Evolutionary conservation across 805 yeast species (phyloP).

Genomic region (Ogataea polymorpha): DNA sequence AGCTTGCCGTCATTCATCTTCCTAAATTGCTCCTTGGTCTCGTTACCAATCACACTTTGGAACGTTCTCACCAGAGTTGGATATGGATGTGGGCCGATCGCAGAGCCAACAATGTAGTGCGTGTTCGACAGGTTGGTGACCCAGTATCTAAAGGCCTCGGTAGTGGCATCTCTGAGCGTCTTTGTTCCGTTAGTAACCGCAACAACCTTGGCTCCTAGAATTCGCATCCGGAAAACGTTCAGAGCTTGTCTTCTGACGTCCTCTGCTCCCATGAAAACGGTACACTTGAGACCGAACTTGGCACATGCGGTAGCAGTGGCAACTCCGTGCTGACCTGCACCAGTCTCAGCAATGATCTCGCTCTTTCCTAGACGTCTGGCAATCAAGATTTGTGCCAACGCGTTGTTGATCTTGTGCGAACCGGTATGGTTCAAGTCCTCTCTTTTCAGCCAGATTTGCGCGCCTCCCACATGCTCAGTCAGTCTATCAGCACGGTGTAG

Average conservation of each 20-base stretch:
- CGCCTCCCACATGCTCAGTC: conserved; percentile 89
- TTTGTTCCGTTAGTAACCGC: conserved; percentile 93
- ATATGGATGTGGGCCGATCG: conserved; percentile 99
- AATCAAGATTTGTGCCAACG: conserved; percentile 74
- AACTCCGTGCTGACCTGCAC: conserved; percentile 93
- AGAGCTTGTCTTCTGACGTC: conserved; percentile 98
- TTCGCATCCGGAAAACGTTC: conserved; percentile 95
- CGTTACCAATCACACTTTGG: conserved; percentile 96
- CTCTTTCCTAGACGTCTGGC: conserved; percentile 78
- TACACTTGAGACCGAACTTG: conserved; percentile 88
- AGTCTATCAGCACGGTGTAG: conserved; percentile 89
- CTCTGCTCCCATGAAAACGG: conserved; percentile 98
- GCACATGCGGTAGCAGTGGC: conserved; percentile 94
- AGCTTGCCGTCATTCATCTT: conserved; percentile 74
- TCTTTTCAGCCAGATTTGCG: conserved; percentile 95
- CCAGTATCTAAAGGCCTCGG: conserved; percentile 96
- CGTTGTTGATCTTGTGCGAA: conserved; percentile 83
- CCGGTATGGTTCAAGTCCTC: conserved; percentile 94
- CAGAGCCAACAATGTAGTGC: conserved; percentile 96
- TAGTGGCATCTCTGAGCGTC: conserved; percentile 95
- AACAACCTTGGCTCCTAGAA: conserved; percentile 92
- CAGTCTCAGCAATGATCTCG: conserved; percentile 82
- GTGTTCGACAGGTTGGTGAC: conserved; percentile 82
- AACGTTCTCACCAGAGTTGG: conserved; percentile 97
- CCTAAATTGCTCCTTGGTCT: conserved; percentile 87